Base-by-base conservation (phyloP, 257 asterid species). In the Primulina huaijiensis region DNA sequence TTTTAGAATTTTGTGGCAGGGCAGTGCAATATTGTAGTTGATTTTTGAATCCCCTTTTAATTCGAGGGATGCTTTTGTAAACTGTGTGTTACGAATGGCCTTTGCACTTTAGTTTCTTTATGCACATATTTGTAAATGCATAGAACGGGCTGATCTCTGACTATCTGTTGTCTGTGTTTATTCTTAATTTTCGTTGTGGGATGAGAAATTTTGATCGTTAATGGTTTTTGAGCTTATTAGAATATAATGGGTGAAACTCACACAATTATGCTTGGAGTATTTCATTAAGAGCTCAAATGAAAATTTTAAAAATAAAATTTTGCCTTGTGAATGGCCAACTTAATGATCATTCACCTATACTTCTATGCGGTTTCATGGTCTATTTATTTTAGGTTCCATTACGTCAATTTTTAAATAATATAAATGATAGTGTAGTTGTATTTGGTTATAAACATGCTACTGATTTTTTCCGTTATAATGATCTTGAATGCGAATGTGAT, bases 1-100 rank as follows among this genome's bases (percentile, higher is more conserved):
- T 33, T 67, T 65, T 25, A 38, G 33, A 52, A 67, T 43, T 23
- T 74, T 67, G 79, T 50, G 30, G 30, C 30, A 27, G 3, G 50
- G 62, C 65, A 50, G 67, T 29, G 1, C 21, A 74, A 61, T 68
- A 60, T 63, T 74, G 74, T 7, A 52, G 33, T 30, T 43, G 10
- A 60, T 70, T 11, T 7, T 35, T 64, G 35, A 65, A 35, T 16
- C 20, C 52, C 25, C 19, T 35, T 63, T 37, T 60, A 46, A 55
- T 70, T 27, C 23, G 73, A 27, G 74, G 65, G 27, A 43, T 50
- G 68, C 55, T 69, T 46, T 64, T 25, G 70, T 31, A 40, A 8
- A 25, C 16, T 2, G 33, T 60, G 68, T 35, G 56, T 68, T 31
- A n/a, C 17, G 62, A 52, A 50, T 23, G 21, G 25, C 66, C 53